Conservation (phyloP, 2,329 filamentous ascomycete genomes). For the Aspergillus phoenicis region DNA sequence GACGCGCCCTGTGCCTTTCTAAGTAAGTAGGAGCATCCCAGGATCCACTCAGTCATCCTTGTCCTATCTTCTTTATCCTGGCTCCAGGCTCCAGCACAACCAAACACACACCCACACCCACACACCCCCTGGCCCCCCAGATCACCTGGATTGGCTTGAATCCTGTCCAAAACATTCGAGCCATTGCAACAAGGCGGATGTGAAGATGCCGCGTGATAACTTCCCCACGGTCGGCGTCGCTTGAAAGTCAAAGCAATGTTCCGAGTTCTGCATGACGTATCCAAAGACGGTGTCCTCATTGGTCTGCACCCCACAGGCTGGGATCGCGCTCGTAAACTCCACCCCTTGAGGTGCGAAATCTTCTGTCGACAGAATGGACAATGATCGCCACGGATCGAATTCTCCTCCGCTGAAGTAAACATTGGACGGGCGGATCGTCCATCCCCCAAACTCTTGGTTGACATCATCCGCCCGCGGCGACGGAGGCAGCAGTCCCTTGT, state of each 20-base stretch:
- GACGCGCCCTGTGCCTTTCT: too few species aligned
- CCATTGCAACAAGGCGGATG: slow-evolving; percentile 49
- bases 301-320: slow-evolving; percentile 46
- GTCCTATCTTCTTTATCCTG: too few species aligned
- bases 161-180: slow-evolving; percentile 43
- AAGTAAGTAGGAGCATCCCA: too few species aligned
- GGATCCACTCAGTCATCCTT: too few species aligned
- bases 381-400: slow-evolving; percentile 56
- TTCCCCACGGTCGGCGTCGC: slow-evolving; percentile 35
- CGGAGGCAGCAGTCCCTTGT: slow-evolving; percentile 44
- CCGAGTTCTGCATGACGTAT: slow-evolving; percentile 47
- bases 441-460: slow-evolving; percentile 53
- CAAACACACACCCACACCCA: neutral
- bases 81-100: neutral
- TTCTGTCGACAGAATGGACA: slow-evolving; percentile 49
- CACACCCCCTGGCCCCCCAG: neutral
- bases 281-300: slow-evolving; percentile 49
- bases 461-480: slow-evolving; percentile 42
- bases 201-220: slow-evolving; percentile 42
- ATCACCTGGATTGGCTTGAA: neutral
- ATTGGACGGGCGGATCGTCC: slow-evolving; percentile 55
- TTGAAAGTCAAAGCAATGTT: slow-evolving; percentile 55
- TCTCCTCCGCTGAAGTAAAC: slow-evolving; percentile 55
- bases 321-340: slow-evolving; percentile 43
- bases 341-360: slow-evolving; percentile 44